Percentiles rank a stretch among this genome's conserved stretches.
These are phyloP conservation scores for Exophiala lecanii-corni DNA, from an alignment of 2,329 filamentous ascomycete species.

Conservation along the genomic window DNA sequence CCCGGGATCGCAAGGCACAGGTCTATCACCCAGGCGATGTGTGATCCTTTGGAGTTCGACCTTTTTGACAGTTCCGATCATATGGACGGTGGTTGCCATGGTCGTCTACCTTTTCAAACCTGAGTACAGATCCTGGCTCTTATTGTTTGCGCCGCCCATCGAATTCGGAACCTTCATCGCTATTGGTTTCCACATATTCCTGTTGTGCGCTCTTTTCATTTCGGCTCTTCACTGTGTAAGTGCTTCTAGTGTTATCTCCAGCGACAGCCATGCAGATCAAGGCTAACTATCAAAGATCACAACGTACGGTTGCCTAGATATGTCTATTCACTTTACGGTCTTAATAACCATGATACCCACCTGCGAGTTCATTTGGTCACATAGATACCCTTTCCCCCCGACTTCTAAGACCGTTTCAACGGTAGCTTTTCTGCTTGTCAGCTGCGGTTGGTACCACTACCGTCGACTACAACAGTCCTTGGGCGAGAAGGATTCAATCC, in stretches of 20 bases:
- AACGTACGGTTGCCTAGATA: slow-evolving; percentile 21
- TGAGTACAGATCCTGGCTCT: slow-evolving; percentile 38
- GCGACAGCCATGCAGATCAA: neutral
- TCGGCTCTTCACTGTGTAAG: slow-evolving; percentile 40
- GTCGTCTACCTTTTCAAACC: slow-evolving; percentile 35
- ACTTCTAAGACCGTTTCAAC: slow-evolving; percentile 16
- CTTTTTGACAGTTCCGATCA: slow-evolving; percentile 28
- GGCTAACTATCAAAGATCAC: slow-evolving; percentile 23
- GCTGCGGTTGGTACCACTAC: slow-evolving; percentile 19
- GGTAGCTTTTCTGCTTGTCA: slow-evolving; percentile 23
- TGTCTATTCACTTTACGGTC: slow-evolving; percentile 21
- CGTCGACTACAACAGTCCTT: slow-evolving; percentile 19
- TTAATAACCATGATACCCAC: slow-evolving; percentile 23
- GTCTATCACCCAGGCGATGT: slow-evolving; percentile 14
- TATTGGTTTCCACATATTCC: slow-evolving; percentile 33
- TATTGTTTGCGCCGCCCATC: slow-evolving; percentile 33
- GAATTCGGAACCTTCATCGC: slow-evolving; percentile 31
- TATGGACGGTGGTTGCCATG: slow-evolving; percentile 34
- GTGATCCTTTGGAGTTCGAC: slow-evolving; percentile 21
- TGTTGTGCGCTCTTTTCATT: slow-evolving; percentile 33
- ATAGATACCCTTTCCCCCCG: slow-evolving; percentile 25
- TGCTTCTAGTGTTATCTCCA: no score
- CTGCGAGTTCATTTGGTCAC: slow-evolving; percentile 23
- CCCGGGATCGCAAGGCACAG: slow-evolving; percentile 11
- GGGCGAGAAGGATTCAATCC: slow-evolving; percentile 13